phyloP scores from a whole-genome alignment of 2,329 filamentous ascomycete species.

The Dactylellina parvicollis region DNA sequence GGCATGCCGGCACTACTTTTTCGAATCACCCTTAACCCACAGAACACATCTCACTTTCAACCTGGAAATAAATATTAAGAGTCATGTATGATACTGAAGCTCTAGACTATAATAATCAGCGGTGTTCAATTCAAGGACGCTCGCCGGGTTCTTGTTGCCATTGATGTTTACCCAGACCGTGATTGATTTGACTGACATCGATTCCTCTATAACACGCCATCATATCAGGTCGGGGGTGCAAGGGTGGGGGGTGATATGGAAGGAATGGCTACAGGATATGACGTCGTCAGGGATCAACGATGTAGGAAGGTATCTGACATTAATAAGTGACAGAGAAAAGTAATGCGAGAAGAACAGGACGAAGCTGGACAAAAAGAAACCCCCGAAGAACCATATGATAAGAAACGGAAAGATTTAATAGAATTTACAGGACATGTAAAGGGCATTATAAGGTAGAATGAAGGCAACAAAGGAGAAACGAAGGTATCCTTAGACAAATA shows the following conservation, averaged over 20 bases:
- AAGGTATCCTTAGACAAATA: constrained; percentile 48
- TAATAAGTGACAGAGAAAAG: constrained; percentile 36
- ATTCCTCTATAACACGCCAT: constrained; percentile 1
- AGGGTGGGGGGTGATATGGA: not conserved
- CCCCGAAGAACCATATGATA: constrained; percentile 43
- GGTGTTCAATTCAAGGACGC: too few relatives aligned
- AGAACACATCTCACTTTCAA: too few relatives aligned
- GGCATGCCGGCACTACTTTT: too few relatives aligned
- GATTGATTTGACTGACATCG: constrained; percentile 9
- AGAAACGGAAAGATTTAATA: constrained; percentile 43
- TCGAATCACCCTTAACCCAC: too few relatives aligned
- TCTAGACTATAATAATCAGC: too few relatives aligned
- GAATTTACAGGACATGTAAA: constrained; percentile 47
- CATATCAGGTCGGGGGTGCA: constrained; percentile 3
- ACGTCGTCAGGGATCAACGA: constrained; percentile 9
- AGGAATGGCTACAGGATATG: constrained; percentile 1
- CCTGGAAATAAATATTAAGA: too few relatives aligned
- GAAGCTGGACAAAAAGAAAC: constrained; percentile 42
- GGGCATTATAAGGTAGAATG: constrained; percentile 29
- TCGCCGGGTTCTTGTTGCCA: too few relatives aligned
- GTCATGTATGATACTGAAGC: too few relatives aligned
- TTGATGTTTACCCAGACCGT: constrained; percentile 12
- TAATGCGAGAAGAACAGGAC: constrained; percentile 29
- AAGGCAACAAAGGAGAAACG: constrained; percentile 17
- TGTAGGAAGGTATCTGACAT: constrained; percentile 25